These are phyloP conservation scores for Leccinum uliginosum DNA, from an alignment of 768 basidiomycete species.

Conservation along the genomic window DNA sequence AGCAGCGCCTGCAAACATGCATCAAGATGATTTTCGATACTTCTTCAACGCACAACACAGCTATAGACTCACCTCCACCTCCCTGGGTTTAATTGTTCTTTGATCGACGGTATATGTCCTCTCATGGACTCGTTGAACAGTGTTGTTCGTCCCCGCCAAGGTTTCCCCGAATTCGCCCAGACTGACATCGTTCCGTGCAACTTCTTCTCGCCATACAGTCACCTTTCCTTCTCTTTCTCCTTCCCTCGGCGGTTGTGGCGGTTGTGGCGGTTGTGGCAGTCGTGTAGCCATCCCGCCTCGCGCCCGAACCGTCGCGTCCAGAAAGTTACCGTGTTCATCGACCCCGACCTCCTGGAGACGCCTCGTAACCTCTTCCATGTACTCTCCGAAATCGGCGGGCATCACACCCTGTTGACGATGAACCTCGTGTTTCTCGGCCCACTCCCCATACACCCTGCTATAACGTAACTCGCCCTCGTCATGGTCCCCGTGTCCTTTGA, in stretches of 20 bases:
- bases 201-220: conserved; percentile 53
- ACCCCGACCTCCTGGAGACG: conserved; percentile 33
- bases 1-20: conserved; percentile 13
- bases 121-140: conserved; percentile 13
- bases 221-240: conserved; percentile 34
- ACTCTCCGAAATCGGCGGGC: conserved; percentile 25
- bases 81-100: conserved; percentile 15
- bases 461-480: conserved; percentile 16
- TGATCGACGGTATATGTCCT: conserved; percentile 9
- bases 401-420: conserved; percentile 20
- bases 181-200: conserved; percentile 35
- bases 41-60: not conserved
- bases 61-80: conserved; percentile 18
- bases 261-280: conserved; percentile 6
- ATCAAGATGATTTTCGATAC: not conserved
- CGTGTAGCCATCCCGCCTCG: conserved; percentile 2
- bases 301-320: conserved; percentile 14
- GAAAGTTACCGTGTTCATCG: conserved; percentile 27
- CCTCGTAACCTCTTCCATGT: conserved; percentile 32
- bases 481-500: conserved; percentile 6
- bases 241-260: conserved; percentile 12
- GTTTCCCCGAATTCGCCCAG: conserved; percentile 22
- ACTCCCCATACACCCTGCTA: conserved; percentile 30
- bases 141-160: conserved; percentile 8
- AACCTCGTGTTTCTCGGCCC: conserved; percentile 28